phyloP scores from a whole-genome alignment of 2,329 filamentous ascomycete species.

The Diaporthe sp. region DNA sequence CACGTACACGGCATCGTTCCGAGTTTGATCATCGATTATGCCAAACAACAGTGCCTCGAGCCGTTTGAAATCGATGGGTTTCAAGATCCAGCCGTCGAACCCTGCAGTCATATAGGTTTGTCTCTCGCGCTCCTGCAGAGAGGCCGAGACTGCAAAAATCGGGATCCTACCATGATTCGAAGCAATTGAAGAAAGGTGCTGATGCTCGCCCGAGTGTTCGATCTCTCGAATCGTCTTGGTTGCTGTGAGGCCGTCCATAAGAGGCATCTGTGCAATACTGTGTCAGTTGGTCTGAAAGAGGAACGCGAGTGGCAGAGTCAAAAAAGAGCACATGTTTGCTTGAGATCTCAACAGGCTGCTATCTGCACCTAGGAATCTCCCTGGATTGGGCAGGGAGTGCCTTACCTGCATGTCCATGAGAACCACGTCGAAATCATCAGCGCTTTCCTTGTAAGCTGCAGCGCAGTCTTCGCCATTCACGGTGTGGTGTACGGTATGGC shows the following conservation, averaged over 20 bases:
- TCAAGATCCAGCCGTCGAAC: conserved; percentile 93
- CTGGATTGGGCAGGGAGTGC: neutral
- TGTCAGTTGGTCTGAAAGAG: neutral
- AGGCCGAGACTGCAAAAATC: conserved; percentile 90
- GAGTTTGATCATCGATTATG: conserved; percentile 71
- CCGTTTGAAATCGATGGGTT: conserved; percentile 86
- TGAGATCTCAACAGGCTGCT: no score
- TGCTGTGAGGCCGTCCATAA: conserved; percentile 85
- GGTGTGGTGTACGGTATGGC: conserved; percentile 79
- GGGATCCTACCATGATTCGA: conserved; percentile 76
- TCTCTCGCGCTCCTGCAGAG: conserved; percentile 78
- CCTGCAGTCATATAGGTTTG: conserved; percentile 81
- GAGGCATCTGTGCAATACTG: conserved; percentile 79
- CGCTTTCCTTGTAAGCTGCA: conserved; percentile 74
- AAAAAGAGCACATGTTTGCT: neutral
- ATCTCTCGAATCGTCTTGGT: conserved; percentile 86
- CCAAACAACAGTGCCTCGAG: conserved; percentile 78
- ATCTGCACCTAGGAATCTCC: neutral
- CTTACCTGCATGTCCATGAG: conserved; percentile 93
- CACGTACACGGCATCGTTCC: conserved; percentile 75
- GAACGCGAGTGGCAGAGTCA: neutral
- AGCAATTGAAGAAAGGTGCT: conserved; percentile 70
- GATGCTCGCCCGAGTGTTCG: conserved; percentile 67
- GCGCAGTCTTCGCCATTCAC: conserved; percentile 90
- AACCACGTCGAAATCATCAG: conserved; percentile 78